Evolutionary conservation across 1,139 yeast species (phyloP).

Genomic region (Scheffersomyces quercinus): DNA sequence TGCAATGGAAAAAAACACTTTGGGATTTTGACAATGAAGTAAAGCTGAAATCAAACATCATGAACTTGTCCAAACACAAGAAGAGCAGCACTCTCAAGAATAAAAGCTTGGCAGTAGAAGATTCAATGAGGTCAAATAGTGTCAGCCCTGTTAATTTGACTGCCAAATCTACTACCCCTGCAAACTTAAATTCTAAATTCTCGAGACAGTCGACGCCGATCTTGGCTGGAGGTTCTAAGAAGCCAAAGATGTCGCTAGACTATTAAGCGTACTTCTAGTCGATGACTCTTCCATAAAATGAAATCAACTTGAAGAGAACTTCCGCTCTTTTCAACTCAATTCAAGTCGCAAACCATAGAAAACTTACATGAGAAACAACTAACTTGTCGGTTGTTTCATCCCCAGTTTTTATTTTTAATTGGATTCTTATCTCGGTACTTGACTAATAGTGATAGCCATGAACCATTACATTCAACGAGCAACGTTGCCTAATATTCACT

Average conservation of each 20-base stretch:
- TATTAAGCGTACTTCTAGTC: conserved; percentile 5
- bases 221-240: conserved; percentile 1
- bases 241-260: conserved; percentile 12
- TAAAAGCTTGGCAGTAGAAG: conserved; percentile 2
- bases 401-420: too few species aligned
- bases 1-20: conserved; percentile 27
- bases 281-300: too few species aligned
- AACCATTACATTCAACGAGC: too few species aligned
- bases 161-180: conserved; percentile 7
- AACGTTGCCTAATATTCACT: too few species aligned
- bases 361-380: too few species aligned
- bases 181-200: conserved; percentile 1
- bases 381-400: too few species aligned
- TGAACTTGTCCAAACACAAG: conserved; percentile 38
- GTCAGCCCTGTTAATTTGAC: conserved; percentile 5
- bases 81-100: conserved; percentile 12
- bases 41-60: conserved; percentile 32
- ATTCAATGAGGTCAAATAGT: conserved; percentile 4
- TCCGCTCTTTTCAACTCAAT: too few species aligned
- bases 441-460: too few species aligned
- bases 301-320: too few species aligned
- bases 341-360: too few species aligned
- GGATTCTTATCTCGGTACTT: too few species aligned
- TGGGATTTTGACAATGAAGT: conserved; percentile 36
- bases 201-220: neutral